A percentile compares a stretch with the other conserved stretches of the same genome.
Conservation (phyloP, 306 rosid species). For the Sphenostylis stenocarpa region DNA sequence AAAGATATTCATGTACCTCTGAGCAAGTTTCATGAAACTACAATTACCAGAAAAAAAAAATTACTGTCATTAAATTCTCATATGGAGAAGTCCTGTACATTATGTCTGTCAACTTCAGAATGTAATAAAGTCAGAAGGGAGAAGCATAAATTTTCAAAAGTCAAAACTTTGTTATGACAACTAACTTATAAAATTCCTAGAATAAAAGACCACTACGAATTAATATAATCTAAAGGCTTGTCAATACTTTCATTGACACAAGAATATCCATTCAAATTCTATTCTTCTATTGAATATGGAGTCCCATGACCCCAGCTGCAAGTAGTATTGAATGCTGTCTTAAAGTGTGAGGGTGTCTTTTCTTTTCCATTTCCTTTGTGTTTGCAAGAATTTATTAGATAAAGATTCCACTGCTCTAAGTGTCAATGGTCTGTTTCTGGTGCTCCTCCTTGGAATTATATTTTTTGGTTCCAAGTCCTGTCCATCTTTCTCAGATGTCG, state of each 20-base stretch:
- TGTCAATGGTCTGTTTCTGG: constrained; percentile 72
- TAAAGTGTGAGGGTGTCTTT: constrained; percentile 24
- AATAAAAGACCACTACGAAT: constrained; percentile 5
- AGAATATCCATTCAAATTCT: constrained; percentile 40
- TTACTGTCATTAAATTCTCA: neutral
- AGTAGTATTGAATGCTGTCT: constrained; percentile 29
- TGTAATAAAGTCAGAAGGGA: constrained; percentile 16
- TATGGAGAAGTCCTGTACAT: constrained; percentile 27
- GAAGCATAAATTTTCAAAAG: constrained; percentile 23
- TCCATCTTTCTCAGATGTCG: constrained; percentile 30
- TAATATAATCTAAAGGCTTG: constrained; percentile 38
- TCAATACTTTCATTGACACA: constrained; percentile 31
- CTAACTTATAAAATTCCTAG: constrained; percentile 17
- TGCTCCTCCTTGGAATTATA: constrained; percentile 64
- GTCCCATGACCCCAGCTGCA: constrained; percentile 24
- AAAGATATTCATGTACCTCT: neutral
- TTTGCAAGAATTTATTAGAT: constrained; percentile 54
- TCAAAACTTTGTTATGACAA: constrained; percentile 19
- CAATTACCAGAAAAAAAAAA: neutral
- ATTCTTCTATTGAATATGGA: constrained; percentile 44
- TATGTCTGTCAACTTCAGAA: neutral
- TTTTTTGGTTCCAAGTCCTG: constrained; percentile 22
- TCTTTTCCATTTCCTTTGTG: constrained; percentile 42
- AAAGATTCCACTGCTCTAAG: constrained; percentile 72
- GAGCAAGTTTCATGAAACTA: constrained; percentile 13